Conservation (phyloP, 2,329 filamentous ascomycete species). For the Cytospora chrysosperma region DNA sequence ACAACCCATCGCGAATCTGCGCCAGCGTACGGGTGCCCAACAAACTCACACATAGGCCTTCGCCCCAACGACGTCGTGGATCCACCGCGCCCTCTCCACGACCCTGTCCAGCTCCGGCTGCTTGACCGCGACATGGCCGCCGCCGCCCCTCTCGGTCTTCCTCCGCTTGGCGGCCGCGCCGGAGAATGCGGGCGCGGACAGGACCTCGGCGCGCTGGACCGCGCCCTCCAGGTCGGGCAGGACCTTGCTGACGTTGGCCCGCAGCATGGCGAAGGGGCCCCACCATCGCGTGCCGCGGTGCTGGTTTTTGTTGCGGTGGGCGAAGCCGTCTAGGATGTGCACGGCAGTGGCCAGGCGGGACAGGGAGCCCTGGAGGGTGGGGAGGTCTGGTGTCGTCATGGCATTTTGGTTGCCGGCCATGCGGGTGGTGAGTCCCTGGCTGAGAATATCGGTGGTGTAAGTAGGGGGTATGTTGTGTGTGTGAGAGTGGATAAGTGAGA, state of each 20-base stretch:
- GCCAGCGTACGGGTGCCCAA: not conserved
- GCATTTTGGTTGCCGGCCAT: not conserved
- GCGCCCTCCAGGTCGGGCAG: constrained; percentile 36
- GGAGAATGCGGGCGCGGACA: constrained; percentile 10
- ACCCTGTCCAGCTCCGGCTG: constrained; percentile 18
- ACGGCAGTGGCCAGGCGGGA: constrained; percentile 40
- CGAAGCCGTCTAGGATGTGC: constrained; percentile 67
- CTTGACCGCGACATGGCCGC: not conserved
- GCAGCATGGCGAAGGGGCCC: constrained; percentile 67
- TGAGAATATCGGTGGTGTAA: not conserved
- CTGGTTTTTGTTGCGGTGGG: constrained; percentile 88
- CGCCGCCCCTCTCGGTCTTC: constrained; percentile 1
- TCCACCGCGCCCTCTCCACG: constrained; percentile 36
- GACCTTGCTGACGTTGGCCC: constrained; percentile 63
- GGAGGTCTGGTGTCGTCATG: not conserved
- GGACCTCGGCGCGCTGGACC: constrained; percentile 19
- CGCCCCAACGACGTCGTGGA: constrained; percentile 41
- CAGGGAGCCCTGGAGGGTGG: constrained; percentile 24
- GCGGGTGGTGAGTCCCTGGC: not conserved
- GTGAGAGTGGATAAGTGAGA: not conserved
- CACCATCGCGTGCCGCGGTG: constrained; percentile 83
- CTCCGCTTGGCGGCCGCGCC: constrained; percentile 19
- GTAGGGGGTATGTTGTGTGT: not conserved
- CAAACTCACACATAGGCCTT: constrained; percentile 48
- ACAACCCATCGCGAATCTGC: not conserved